Percentiles rank a stretch among this genome's conserved stretches.
Evolutionary conservation across 2,329 filamentous ascomycete genomes (phyloP).

Genomic region (Thelonectria rubi): DNA sequence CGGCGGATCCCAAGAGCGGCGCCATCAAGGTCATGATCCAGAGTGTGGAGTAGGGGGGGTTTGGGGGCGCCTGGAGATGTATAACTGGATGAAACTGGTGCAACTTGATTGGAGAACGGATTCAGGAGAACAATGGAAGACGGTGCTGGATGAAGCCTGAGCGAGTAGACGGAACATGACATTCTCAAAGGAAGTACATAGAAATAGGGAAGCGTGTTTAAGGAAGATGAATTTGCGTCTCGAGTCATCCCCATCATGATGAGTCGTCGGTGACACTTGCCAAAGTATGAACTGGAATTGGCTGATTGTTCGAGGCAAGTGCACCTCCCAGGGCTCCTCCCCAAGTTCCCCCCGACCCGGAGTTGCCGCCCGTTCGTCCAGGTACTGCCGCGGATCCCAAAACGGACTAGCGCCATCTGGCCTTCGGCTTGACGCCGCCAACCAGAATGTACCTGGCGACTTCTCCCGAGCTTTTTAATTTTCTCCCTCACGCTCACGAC

Average conservation of each 20-base stretch:
- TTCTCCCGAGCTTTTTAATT: constrained; percentile 59
- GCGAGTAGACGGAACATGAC: constrained; percentile 19
- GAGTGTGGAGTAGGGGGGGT: constrained; percentile 64
- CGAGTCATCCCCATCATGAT: too few species aligned
- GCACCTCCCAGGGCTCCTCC: background rate
- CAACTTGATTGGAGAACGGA: constrained; percentile 35
- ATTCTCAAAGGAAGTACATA: constrained; percentile 31
- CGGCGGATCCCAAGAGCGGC: constrained; percentile 86
- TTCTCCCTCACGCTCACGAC: constrained; percentile 48
- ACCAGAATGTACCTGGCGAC: constrained; percentile 47
- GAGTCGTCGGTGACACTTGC: too few species aligned
- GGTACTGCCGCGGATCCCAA: constrained; percentile 36
- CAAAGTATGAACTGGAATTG: background rate
- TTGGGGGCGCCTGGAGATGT: constrained; percentile 11
- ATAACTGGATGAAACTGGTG: constrained; percentile 32
- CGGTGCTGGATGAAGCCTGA: constrained; percentile 18
- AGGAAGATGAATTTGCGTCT: constrained; percentile 5
- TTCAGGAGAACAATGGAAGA: constrained; percentile 19
- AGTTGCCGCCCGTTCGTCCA: constrained; percentile 33
- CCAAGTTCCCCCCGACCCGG: constrained; percentile 9
- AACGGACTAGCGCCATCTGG: constrained; percentile 42
- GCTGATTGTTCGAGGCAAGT: background rate
- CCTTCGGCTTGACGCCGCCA: constrained; percentile 32
- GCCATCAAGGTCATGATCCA: constrained; percentile 99
- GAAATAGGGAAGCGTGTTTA: constrained; percentile 23